A percentile compares a stretch with the other conserved stretches of the same genome.
Conservation (phyloP, 805 yeast species). For the Candida pseudofarinosa region DNA sequence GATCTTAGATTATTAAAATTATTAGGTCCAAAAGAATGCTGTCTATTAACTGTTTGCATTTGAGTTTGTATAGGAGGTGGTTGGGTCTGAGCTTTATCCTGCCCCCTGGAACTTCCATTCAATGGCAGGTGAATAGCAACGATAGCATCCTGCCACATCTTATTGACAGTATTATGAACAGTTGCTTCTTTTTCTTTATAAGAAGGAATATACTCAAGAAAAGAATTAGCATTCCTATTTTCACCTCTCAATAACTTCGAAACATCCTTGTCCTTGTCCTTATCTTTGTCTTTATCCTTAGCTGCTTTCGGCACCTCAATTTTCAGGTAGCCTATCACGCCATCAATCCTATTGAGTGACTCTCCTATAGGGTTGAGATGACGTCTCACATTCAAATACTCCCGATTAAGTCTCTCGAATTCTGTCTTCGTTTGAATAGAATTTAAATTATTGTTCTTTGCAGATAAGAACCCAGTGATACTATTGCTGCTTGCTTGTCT, state of each 20-base stretch:
- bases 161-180: constrained; percentile 19
- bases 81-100: constrained; percentile 2
- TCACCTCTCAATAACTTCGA: constrained; percentile 5
- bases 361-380: constrained; percentile 67
- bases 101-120: constrained; percentile 4
- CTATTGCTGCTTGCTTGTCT: constrained; percentile 11
- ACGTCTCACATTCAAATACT: constrained; percentile 64
- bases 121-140: constrained; percentile 13
- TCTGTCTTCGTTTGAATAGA: constrained; percentile 67
- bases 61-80: constrained; percentile 9
- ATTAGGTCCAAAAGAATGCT: constrained; percentile 17
- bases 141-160: constrained; percentile 40
- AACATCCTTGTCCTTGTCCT: constrained; percentile 5
- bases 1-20: constrained; percentile 11
- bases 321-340: constrained; percentile 13
- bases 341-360: constrained; percentile 50
- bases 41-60: constrained; percentile 18
- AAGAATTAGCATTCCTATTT: constrained; percentile 23
- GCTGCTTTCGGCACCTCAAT: constrained; percentile 12
- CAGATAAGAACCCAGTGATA: constrained; percentile 25
- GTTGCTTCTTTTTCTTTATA: constrained; percentile 31
- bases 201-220: constrained; percentile 29
- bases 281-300: constrained; percentile 15
- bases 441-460: constrained; percentile 33
- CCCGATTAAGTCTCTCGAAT: constrained; percentile 72